A percentile compares a stretch with the other conserved stretches of the same genome.
phyloP scores from a whole-genome alignment of 176 grass and related monocot species.

The Phoenix dactylifera region DNA sequence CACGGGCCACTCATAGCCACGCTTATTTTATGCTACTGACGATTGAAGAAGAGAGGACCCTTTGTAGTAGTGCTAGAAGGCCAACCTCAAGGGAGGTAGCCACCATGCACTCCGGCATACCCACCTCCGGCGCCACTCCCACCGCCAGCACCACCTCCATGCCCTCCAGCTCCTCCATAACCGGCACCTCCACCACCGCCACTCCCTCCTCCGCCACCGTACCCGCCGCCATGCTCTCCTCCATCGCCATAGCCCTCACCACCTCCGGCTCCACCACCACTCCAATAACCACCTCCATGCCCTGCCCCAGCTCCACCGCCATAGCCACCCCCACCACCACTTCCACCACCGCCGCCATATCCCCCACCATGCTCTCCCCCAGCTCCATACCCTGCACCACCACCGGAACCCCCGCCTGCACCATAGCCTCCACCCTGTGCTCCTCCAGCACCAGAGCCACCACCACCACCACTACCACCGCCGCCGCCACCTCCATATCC shows the following conservation, averaged over 20 bases:
- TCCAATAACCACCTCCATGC: background rate
- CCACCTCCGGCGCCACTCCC: background rate
- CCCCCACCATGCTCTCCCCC: conserved; percentile 3
- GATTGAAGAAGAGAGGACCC: too few relatives aligned
- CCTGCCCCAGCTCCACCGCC: background rate
- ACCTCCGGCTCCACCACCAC: background rate
- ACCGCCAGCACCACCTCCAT: background rate
- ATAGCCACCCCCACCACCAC: background rate
- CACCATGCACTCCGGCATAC: too few relatives aligned
- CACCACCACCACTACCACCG: background rate
- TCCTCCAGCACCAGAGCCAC: background rate
- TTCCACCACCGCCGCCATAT: background rate
- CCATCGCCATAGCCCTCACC: background rate
- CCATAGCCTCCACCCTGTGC: background rate
- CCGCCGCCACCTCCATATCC: background rate
- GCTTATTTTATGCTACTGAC: too few relatives aligned
- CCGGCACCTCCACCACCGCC: background rate
- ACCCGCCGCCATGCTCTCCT: background rate
- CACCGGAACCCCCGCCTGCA: background rate
- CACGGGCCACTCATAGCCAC: too few relatives aligned
- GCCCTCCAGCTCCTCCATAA: background rate
- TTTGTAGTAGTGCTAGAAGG: too few relatives aligned
- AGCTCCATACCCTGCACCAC: background rate
- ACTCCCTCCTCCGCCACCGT: background rate
- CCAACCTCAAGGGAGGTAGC: too few relatives aligned